Evolutionary conservation across 2,329 filamentous ascomycete genomes (phyloP), one percentile per base, ranked within the genome.

Genomic region (Knufia fluminis): DNA sequence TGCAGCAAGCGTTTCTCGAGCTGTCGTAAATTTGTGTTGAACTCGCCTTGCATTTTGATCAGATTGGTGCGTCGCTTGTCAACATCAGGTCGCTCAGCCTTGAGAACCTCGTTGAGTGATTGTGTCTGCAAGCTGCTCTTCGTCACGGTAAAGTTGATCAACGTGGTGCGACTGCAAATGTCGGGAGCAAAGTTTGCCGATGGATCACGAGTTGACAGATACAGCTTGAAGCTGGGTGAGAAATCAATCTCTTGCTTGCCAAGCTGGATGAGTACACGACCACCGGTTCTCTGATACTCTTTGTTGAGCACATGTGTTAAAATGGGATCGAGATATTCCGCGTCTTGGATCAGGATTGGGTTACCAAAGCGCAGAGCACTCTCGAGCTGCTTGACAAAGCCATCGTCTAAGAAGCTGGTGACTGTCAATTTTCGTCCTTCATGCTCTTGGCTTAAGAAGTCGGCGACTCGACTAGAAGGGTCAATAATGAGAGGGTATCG

Each of bases 221-320:
- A 98, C 26, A 98, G 77, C 70, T 85, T 92, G 77, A 98, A 98
- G 0, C 90, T 82, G 1, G 92, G 91, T 45, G 92, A 98, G 70
- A 98, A 98, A 68, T 98, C 92, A 57, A 98, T 98, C 69, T 98
- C 90, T 68, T 98, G 94, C 69, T 92, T 96, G 62, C 92, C 92
- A 35, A 98, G 85, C 68, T 98, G 92, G 56, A 98, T 98, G 47
- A 98, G 81, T 40, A 97, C 91, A 77, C 92, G 91, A 19, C 92
- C 92, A 59, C 92, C 92, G 23, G 94, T 98, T 72, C 90, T 94
- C 69, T 98, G 94, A 68, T 98, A 98, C 64, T 98, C 92, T 68
- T 98, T 98, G 73, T 98, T 98, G 68, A 98, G 80, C 49, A 98
- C 91, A 61, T 98, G 92, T 63, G 97, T 98, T 60, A 98, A 82